Percentiles rank a stretch among this genome's conserved stretches.
phyloP scores from a whole-genome alignment of 2,329 filamentous ascomycete species.

The Fusarium nisikadoi region DNA sequence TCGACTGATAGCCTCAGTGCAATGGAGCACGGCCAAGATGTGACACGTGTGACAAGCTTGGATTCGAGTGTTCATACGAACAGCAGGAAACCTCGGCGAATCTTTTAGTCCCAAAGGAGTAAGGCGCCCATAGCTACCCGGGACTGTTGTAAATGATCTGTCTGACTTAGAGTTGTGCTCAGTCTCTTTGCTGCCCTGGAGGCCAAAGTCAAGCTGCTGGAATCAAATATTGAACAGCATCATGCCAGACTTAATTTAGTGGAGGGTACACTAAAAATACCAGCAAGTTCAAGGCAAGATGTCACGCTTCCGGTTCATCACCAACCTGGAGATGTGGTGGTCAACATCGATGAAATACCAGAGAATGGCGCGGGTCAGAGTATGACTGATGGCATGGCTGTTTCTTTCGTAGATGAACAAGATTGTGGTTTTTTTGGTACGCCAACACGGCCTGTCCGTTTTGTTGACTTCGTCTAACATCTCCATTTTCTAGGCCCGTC shows the following conservation, averaged over 20 bases:
- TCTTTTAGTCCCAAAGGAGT: conserved; percentile 12
- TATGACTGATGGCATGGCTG: conserved; percentile 6
- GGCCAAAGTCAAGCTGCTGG: not conserved
- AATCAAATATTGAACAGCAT: not conserved
- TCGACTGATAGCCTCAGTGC: not conserved
- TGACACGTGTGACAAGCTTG: conserved; percentile 9
- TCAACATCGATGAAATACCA: not conserved
- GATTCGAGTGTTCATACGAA: conserved; percentile 5
- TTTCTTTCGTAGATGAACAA: conserved; percentile 4
- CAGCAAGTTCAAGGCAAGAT: not conserved
- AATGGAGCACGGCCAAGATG: conserved; percentile 5
- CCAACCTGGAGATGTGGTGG: not conserved
- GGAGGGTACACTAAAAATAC: not conserved
- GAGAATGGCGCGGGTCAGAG: not conserved
- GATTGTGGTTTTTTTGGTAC: conserved; percentile 17
- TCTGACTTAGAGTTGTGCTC: not conserved
- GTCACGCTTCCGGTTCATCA: not conserved
- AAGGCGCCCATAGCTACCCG: not conserved
- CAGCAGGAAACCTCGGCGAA: conserved; percentile 5
- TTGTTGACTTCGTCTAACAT: fast-evolving
- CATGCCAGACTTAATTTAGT: not conserved
- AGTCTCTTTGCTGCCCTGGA: conserved; percentile 5
- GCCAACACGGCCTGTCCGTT: fast-evolving
- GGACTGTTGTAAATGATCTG: fast-evolving
- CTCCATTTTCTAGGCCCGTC: not conserved